These are phyloP conservation scores for Poa annua DNA, from an alignment of 176 grass and related monocot species.

Conservation along the genomic window DNA sequence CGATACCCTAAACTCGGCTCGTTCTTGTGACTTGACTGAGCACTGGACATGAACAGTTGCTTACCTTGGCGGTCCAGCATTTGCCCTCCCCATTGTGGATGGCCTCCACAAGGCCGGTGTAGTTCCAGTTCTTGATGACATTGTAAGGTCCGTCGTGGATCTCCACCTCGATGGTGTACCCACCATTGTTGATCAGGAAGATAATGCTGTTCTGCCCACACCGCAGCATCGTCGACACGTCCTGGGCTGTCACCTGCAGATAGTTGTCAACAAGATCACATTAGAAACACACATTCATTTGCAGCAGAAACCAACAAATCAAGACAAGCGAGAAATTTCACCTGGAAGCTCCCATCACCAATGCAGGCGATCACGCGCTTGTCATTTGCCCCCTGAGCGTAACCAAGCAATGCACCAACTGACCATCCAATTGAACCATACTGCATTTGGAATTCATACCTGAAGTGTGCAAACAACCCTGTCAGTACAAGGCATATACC, in stretches of 20 bases:
- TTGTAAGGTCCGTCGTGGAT: constrained; percentile 3
- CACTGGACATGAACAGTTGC: neutral
- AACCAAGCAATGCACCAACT: constrained; percentile 48
- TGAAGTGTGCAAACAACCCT: constrained; percentile 2
- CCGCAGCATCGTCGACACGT: neutral
- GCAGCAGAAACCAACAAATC: neutral
- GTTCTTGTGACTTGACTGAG: neutral
- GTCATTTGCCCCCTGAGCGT: constrained; percentile 52
- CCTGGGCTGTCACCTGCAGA: constrained; percentile 6
- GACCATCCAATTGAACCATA: constrained; percentile 67
- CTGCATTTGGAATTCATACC: constrained; percentile 75
- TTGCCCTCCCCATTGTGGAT: neutral
- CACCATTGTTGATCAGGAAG: constrained; percentile 8
- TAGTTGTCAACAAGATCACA: neutral
- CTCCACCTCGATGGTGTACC: constrained; percentile 9
- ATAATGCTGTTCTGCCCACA: neutral
- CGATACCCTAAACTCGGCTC: neutral
- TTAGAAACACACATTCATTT: neutral
- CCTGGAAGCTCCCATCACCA: constrained; percentile 56
- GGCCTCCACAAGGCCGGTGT: neutral
- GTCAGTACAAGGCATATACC: constrained; percentile 22
- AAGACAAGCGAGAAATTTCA: neutral
- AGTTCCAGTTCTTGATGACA: constrained; percentile 7
- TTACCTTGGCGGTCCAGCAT: neutral
- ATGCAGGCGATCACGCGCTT: constrained; percentile 61